These are phyloP conservation scores for Schwanniomyces sp. DNA, from an alignment of 805 yeast species.

Conservation along the genomic window DNA sequence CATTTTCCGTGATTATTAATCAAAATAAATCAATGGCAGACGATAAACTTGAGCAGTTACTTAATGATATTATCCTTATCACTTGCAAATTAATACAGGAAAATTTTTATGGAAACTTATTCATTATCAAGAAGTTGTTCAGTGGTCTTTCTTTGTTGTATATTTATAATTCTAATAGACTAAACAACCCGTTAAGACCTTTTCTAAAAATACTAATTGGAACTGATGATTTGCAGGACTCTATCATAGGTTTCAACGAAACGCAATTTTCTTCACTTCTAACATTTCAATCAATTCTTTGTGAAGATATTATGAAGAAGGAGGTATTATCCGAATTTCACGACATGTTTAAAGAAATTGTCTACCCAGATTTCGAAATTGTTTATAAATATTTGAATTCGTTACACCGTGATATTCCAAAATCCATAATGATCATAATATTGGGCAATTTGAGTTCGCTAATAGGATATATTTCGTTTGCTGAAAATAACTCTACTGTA, in stretches of 20 bases:
- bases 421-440: slow-evolving; percentile 8
- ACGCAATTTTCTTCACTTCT: slow-evolving; percentile 18
- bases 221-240: slow-evolving; percentile 1
- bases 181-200: slow-evolving; percentile 42
- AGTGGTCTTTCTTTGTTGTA: slow-evolving; percentile 54
- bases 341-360: slow-evolving; percentile 28
- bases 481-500: slow-evolving; percentile 32
- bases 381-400: slow-evolving; percentile 17
- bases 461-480: slow-evolving; percentile 35
- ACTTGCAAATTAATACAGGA: slow-evolving; percentile 3
- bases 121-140: slow-evolving; percentile 59
- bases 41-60: slow-evolving; percentile 11
- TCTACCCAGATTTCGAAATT: slow-evolving; percentile 26
- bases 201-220: slow-evolving; percentile 6
- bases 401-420: slow-evolving; percentile 4
- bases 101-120: slow-evolving; percentile 9
- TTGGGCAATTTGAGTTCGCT: slow-evolving; percentile 34
- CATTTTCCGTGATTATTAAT: slow-evolving; percentile 65
- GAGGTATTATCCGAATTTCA: slow-evolving; percentile 34
- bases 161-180: slow-evolving; percentile 32
- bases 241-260: slow-evolving; percentile 4
- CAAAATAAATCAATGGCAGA: slow-evolving; percentile 9
- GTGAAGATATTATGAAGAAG: slow-evolving; percentile 50
- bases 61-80: slow-evolving; percentile 7
- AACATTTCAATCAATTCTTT: slow-evolving; percentile 44